These are phyloP conservation scores for Calonectria hongkongensis DNA, from an alignment of 2,329 filamentous ascomycete genomes.

Conservation along the genomic window DNA sequence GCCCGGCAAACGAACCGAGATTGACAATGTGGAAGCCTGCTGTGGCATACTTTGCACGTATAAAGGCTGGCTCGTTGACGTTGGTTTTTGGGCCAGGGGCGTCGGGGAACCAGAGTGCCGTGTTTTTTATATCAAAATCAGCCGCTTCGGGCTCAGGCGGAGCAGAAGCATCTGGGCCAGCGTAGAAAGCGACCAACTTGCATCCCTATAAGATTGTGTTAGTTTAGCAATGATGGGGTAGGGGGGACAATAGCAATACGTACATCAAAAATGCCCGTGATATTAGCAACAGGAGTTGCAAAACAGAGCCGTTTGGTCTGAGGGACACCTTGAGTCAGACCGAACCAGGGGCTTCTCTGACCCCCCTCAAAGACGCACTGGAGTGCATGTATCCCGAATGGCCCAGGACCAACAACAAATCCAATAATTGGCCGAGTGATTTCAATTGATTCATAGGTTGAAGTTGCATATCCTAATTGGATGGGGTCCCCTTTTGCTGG, in stretches of 20 bases:
- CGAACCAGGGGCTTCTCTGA: slow-evolving; percentile 2
- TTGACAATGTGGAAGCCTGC: not conserved
- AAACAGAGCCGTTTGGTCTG: slow-evolving; percentile 5
- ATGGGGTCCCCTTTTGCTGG: not conserved
- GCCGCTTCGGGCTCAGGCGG: not conserved
- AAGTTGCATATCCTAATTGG: not conserved
- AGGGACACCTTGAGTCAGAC: not conserved
- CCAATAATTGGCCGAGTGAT: not conserved
- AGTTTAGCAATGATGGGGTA: not conserved
- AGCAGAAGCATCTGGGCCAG: not conserved
- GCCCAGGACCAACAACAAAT: not conserved
- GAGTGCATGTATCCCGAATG: slow-evolving; percentile 4
- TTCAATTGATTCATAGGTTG: not conserved
- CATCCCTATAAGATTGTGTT: not conserved
- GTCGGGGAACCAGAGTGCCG: slow-evolving; percentile 7
- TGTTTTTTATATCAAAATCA: not conserved
- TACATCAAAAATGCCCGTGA: slow-evolving; percentile 16
- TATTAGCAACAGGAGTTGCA: not conserved
- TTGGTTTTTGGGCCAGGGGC: not conserved
- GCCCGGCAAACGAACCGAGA: not conserved
- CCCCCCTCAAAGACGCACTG: slow-evolving; percentile 7
- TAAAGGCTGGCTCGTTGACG: slow-evolving; percentile 1
- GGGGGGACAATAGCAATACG: not conserved
- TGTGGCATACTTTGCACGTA: not conserved
- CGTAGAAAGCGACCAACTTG: not conserved